Conservation (phyloP, 768 basidiomycete species). For the Leucocoprinus sp. region DNA sequence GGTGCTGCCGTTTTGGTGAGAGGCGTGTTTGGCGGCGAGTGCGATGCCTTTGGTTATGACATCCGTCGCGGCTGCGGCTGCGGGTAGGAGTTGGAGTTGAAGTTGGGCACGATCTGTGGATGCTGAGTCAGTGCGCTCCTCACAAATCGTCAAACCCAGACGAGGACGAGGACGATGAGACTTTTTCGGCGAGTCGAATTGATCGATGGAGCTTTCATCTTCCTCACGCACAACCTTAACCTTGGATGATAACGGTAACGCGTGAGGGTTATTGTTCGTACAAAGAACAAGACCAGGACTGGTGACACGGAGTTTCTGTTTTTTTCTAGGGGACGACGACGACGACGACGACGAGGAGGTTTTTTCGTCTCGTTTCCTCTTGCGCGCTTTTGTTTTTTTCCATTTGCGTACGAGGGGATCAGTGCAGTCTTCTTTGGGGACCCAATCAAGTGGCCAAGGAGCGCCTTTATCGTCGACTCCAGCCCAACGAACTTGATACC, state of each 20-base stretch:
- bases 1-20: constrained; percentile 6
- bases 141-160: neutral
- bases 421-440: constrained; percentile 59
- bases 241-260: constrained; percentile 5
- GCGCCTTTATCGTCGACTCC: constrained; percentile 53
- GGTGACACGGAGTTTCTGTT: too few relatives aligned
- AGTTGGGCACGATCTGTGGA: neutral
- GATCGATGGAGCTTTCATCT: constrained; percentile 47
- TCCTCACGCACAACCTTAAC: constrained; percentile 10
- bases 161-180: neutral
- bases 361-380: constrained; percentile 30
- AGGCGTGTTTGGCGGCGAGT: constrained; percentile 17
- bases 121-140: constrained; percentile 8
- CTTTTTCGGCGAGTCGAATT: constrained; percentile 46
- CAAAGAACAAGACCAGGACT: neutral
- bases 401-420: constrained; percentile 53
- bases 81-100: too few relatives aligned
- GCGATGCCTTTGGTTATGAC: constrained; percentile 20
- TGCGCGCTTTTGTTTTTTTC: constrained; percentile 41
- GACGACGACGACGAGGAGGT: constrained; percentile 26
- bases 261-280: too few relatives aligned
- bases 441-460: constrained; percentile 68
- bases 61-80: constrained; percentile 13
- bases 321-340: neutral
- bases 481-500: constrained; percentile 63